These are phyloP conservation scores for Acer yangbiense DNA, from an alignment of 345 rosid genomes.

Conservation along the genomic window DNA sequence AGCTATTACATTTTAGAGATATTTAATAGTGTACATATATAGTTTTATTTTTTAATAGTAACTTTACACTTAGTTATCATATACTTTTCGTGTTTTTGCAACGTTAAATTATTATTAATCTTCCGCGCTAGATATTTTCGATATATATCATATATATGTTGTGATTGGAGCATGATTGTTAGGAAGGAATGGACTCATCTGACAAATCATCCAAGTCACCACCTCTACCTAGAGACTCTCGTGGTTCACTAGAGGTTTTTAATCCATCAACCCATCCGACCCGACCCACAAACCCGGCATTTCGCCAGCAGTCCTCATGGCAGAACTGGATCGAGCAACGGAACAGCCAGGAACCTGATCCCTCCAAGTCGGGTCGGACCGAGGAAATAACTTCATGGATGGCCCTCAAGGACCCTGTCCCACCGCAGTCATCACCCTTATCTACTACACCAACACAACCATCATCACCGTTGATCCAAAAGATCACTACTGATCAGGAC, in stretches of 20 bases:
- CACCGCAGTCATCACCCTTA: conserved; percentile 23
- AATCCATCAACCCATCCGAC: conserved; percentile 58
- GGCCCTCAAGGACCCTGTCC: conserved; percentile 65
- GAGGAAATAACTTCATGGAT: conserved; percentile 86
- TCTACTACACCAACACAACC: conserved; percentile 9
- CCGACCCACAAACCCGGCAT: conserved; percentile 54
- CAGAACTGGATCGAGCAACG: conserved; percentile 44
- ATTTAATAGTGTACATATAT: no score
- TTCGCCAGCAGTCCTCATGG: conserved; percentile 59
- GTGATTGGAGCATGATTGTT: background rate
- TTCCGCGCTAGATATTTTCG: no score
- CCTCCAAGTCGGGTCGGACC: conserved; percentile 37
- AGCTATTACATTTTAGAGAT: no score
- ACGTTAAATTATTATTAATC: no score
- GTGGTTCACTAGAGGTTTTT: conserved; percentile 91
- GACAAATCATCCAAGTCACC: conserved; percentile 46
- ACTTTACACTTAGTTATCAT: no score
- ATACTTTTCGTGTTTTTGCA: no score
- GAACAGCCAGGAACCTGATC: conserved; percentile 29
- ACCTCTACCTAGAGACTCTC: conserved; percentile 59
- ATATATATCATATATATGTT: no score
- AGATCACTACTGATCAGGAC: conserved; percentile 4
- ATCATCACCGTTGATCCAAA: conserved; percentile 16
- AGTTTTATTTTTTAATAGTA: no score
- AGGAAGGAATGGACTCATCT: conserved; percentile 47